These are phyloP conservation scores for Fusarium multiceps DNA, from an alignment of 2,329 filamentous ascomycete species.

Conservation along the genomic window DNA sequence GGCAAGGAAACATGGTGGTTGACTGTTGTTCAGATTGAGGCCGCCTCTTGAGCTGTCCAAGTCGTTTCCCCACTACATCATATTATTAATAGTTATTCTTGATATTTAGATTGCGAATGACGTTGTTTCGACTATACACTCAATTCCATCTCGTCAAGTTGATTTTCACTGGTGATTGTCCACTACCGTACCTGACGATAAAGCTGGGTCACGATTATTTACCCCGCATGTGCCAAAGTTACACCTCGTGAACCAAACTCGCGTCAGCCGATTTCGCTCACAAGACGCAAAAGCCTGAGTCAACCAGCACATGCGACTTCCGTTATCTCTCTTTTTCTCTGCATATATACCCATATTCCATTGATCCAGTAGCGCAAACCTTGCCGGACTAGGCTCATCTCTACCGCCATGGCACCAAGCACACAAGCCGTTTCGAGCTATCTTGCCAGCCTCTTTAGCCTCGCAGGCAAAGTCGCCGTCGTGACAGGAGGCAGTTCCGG, in stretches of 20 bases:
- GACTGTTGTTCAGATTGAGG: conserved; percentile 43
- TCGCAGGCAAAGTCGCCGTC: conserved; percentile 47
- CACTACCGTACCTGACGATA: conserved; percentile 5
- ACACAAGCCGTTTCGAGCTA: conserved; percentile 32
- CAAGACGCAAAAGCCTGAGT: conserved; percentile 16
- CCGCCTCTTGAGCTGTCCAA: neutral
- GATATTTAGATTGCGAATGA: too few relatives aligned
- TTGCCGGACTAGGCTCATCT: neutral
- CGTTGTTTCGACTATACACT: neutral
- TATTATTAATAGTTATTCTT: too few relatives aligned
- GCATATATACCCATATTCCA: neutral
- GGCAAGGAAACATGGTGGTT: conserved; percentile 51
- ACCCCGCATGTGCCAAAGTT: conserved; percentile 26
- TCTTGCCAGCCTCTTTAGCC: conserved; percentile 47
- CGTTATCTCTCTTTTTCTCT: neutral
- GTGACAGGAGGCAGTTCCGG: conserved; percentile 52
- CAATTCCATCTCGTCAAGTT: neutral
- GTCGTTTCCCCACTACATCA: neutral
- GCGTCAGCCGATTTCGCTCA: conserved; percentile 30
- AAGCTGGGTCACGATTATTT: conserved; percentile 12
- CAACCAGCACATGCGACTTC: neutral
- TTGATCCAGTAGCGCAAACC: neutral
- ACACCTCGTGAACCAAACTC: conserved; percentile 19
- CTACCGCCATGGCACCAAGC: conserved; percentile 27
- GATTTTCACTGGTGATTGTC: neutral